phyloP scores from a whole-genome alignment of 148 eudicot species.

The Cornus florida region DNA sequence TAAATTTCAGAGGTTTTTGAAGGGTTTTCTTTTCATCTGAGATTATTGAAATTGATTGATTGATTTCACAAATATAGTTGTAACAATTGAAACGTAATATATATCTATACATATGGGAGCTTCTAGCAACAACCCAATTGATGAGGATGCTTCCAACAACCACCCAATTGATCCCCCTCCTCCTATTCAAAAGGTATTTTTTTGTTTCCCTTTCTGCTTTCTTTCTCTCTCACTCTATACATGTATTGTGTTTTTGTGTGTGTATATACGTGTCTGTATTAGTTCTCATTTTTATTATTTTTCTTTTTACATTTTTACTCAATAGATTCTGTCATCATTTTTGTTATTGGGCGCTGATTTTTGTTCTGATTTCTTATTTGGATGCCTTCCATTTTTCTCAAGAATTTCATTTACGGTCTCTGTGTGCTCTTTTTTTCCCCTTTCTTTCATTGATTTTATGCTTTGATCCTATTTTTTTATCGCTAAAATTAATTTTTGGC shows the following conservation, averaged over 20 bases:
- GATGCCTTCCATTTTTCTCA: constrained; percentile 8
- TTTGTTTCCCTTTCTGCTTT: background rate
- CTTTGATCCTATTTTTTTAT: background rate
- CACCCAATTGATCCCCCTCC: constrained; percentile 10
- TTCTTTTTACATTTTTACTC: background rate
- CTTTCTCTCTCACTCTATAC: constrained; percentile 1
- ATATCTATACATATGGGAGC: background rate
- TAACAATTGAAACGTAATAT: background rate
- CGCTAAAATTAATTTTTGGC: background rate
- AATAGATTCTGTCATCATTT: background rate
- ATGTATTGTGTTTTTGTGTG: background rate
- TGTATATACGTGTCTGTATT: too few relatives aligned
- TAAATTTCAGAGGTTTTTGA: background rate
- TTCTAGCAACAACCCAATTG: constrained; percentile 16
- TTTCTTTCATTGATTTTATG: background rate
- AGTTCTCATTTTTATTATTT: too few relatives aligned
- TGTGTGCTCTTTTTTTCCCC: background rate
- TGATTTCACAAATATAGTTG: background rate
- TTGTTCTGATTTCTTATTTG: background rate
- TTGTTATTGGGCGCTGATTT: background rate
- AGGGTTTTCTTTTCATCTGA: background rate
- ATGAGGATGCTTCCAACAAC: constrained; percentile 2
- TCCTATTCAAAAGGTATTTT: constrained; percentile 20
- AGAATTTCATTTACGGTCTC: background rate
- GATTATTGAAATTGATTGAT: background rate